Base-by-base conservation (phyloP, 495 filamentous ascomycete genomes). In the Xylaria acuta region DNA sequence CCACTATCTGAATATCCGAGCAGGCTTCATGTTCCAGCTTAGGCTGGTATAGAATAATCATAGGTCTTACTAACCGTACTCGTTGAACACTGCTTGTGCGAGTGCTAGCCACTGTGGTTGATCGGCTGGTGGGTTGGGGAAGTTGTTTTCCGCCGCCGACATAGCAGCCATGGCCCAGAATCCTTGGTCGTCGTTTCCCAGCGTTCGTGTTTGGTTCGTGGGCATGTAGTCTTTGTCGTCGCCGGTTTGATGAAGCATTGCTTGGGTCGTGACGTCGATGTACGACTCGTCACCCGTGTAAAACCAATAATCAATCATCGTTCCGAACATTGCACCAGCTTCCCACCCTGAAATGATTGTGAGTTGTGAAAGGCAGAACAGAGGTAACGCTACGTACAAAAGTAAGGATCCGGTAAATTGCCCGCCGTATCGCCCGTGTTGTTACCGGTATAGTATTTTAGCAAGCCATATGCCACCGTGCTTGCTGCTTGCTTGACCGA, bases 131-230 rank as follows among this genome's bases (percentile, higher is more conserved):
- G 90, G 90, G 72, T 93, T 84, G 0, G 91, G 91, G 73, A 90
- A 95, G 60, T 90, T 91, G 62, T 89, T 87, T 79, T 97, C 94
- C 4, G 94, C 92, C 0, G 94, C 94, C 8, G 90, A 86, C 89
- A 97, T 92, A 43, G 90, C 92, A 4, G 92, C 86, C 79, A 97
- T 90, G 40, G 86, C 94, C 94, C 94, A 97, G 77, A 97, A 97
- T 0, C 86, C 90, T 76, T 96, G 94, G 77, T 97, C 93, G 74
- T 97, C 93, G 79, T 97, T 97, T 64, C 94, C 92, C 64, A 88
- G 80, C 0, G 91, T 90, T 70, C 89, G 86, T 32, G 91, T 92
- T 75, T 97, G 93, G 79, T 97, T 97, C 14, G 82, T 80, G 0
- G 94, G 93, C 92, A 94, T 93, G 78, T 90, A 96, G 69, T 94